A percentile compares a stretch with the other conserved stretches of the same genome.
Evolutionary conservation across 495 filamentous ascomycete species (phyloP).

Genomic region (Aspergillus indologenus): DNA sequence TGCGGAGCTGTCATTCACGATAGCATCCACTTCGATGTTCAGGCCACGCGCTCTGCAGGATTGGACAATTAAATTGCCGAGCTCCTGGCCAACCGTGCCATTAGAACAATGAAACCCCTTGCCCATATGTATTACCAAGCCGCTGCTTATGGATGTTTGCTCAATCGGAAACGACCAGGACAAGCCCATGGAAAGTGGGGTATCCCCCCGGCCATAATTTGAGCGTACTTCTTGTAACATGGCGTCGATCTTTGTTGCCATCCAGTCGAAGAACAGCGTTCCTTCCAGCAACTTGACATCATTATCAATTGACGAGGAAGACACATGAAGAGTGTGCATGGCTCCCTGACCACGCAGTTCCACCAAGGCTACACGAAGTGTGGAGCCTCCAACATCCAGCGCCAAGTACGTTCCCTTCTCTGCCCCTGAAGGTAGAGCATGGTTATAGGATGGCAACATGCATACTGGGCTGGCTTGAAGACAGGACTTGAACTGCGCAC

Average conservation of each 20-base stretch:
- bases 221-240: slow-evolving; percentile 42
- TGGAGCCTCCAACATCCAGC: slow-evolving; percentile 66
- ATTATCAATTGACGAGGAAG: slow-evolving; percentile 53
- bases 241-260: slow-evolving; percentile 60
- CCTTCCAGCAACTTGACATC: slow-evolving; percentile 51
- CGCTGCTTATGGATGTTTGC: slow-evolving; percentile 57
- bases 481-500: slow-evolving; percentile 53
- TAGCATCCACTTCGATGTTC: slow-evolving; percentile 60
- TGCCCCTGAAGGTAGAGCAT: slow-evolving; percentile 56
- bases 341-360: slow-evolving; percentile 51
- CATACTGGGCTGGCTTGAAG: slow-evolving; percentile 53
- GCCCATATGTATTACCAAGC: slow-evolving; percentile 60
- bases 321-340: slow-evolving; percentile 50
- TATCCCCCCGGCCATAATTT: slow-evolving; percentile 35
- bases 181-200: slow-evolving; percentile 55
- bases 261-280: slow-evolving; percentile 64
- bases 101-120: slow-evolving; percentile 63
- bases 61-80: slow-evolving; percentile 55
- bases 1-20: slow-evolving; percentile 82
- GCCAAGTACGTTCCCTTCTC: slow-evolving; percentile 61
- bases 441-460: slow-evolving; percentile 67
- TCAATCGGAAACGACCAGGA: slow-evolving; percentile 71
- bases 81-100: slow-evolving; percentile 54
- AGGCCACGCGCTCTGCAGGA: slow-evolving; percentile 52
- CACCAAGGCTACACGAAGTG: slow-evolving; percentile 61